These are phyloP conservation scores for Hypoxylon rickii DNA, from an alignment of 495 filamentous ascomycete species.

Conservation along the genomic window DNA sequence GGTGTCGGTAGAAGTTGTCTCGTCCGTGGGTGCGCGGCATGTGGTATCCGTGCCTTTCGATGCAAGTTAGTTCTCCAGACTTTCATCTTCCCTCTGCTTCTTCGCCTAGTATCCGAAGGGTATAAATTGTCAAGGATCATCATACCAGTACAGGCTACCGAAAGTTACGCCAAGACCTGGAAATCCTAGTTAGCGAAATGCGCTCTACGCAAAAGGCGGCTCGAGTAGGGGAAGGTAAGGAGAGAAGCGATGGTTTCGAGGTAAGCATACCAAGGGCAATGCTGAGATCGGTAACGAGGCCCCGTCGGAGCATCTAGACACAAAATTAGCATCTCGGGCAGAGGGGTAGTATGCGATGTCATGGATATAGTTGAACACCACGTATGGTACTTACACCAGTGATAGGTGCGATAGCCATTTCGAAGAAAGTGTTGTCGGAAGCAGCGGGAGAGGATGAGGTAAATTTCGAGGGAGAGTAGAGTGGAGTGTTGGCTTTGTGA, in stretches of 20 bases:
- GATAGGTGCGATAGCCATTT: slow-evolving; percentile 51
- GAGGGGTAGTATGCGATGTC: slow-evolving; percentile 1
- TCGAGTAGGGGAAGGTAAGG: background rate
- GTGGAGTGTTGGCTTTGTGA: too few species aligned
- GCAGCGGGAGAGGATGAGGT: slow-evolving; percentile 3
- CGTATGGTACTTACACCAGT: slow-evolving; percentile 44
- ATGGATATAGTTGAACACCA: slow-evolving; percentile 13
- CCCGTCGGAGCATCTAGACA: slow-evolving; percentile 54
- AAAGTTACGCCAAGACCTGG: slow-evolving; percentile 50
- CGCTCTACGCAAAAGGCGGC: background rate
- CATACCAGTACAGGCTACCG: slow-evolving; percentile 54
- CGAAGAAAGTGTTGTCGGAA: slow-evolving; percentile 30
- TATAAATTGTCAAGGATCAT: slow-evolving; percentile 3
- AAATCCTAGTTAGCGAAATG: slow-evolving; percentile 12
- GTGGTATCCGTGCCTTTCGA: slow-evolving; percentile 57
- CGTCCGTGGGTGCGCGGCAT: slow-evolving; percentile 54
- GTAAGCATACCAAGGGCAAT: slow-evolving; percentile 49
- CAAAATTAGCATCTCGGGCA: background rate
- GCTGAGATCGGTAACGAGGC: slow-evolving; percentile 51
- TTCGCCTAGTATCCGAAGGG: background rate
- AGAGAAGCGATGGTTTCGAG: background rate
- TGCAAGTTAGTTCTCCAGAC: slow-evolving; percentile 19
- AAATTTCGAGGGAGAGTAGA: too few species aligned
- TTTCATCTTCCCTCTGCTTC: background rate
- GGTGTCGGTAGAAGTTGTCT: slow-evolving; percentile 52